Evolutionary conservation across 768 basidiomycete species (phyloP).

Genomic region (Asterophora lycoperdoides): DNA sequence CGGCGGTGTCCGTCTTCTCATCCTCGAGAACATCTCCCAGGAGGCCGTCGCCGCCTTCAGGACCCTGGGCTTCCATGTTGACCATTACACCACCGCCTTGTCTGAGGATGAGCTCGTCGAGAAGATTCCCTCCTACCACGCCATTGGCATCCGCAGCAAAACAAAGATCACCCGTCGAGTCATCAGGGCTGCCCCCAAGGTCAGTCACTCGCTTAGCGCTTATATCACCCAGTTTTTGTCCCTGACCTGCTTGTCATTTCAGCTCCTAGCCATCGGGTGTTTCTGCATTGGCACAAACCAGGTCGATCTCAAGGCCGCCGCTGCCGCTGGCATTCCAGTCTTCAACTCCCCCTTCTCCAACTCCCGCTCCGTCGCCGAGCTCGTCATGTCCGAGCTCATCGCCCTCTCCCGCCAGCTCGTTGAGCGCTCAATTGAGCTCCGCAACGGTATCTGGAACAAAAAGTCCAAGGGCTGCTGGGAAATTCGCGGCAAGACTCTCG

Average conservation of each 20-base stretch:
- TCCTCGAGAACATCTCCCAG: constrained; percentile 94
- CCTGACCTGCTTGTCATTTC: neutral
- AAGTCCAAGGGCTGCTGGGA: constrained; percentile 99
- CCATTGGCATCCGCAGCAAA: constrained; percentile 95
- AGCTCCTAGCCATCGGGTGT: constrained; percentile 96
- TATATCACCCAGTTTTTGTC: neutral
- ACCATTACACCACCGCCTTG: constrained; percentile 81
- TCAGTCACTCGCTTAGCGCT: constrained; percentile 32
- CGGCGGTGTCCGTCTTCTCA: constrained; percentile 72
- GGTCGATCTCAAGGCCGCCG: constrained; percentile 83
- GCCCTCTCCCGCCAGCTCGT: constrained; percentile 91
- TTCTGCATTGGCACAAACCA: constrained; percentile 99
- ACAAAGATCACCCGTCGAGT: constrained; percentile 93
- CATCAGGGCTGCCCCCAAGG: constrained; percentile 83
- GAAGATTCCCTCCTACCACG: constrained; percentile 82
- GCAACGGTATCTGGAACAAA: constrained; percentile 95
- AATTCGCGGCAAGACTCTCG: constrained; percentile 93
- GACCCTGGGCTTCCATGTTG: constrained; percentile 85
- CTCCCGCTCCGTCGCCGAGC: constrained; percentile 97
- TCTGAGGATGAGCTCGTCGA: constrained; percentile 91
- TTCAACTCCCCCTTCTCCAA: constrained; percentile 99
- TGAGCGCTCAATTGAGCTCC: constrained; percentile 85
- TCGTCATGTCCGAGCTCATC: constrained; percentile 92
- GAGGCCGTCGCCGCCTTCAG: constrained; percentile 81
- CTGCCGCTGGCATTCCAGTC: constrained; percentile 88